Percentiles rank a stretch among this genome's conserved stretches.
phyloP scores from a whole-genome alignment of 805 yeast species.

The Osmozyma mogii region DNA sequence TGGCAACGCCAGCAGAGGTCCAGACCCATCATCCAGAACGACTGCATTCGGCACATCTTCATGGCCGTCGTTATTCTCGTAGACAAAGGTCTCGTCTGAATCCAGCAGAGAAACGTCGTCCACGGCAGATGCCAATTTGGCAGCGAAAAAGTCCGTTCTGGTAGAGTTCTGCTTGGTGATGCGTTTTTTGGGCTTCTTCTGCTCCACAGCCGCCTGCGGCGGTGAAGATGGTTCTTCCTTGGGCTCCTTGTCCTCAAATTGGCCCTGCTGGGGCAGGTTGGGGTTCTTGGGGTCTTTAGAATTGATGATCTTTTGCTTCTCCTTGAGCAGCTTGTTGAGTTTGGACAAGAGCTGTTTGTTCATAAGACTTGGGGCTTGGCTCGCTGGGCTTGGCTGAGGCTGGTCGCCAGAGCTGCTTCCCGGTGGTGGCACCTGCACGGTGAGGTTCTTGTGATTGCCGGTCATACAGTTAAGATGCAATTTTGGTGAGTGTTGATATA shows the following conservation, averaged over 20 bases:
- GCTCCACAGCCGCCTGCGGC: slow-evolving; percentile 4
- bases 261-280: slow-evolving; percentile 23
- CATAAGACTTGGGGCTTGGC: slow-evolving; percentile 5
- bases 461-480: too few relatives aligned
- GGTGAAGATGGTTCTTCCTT: too few relatives aligned
- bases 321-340: slow-evolving; percentile 35
- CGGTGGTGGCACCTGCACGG: too few relatives aligned
- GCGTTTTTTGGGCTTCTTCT: slow-evolving; percentile 18
- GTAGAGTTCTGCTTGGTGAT: slow-evolving; percentile 49
- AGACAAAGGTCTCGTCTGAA: slow-evolving; percentile 93
- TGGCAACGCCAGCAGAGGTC: too few relatives aligned
- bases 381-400: too few relatives aligned
- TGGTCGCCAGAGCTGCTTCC: too few relatives aligned
- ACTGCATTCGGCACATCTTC: too few relatives aligned
- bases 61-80: slow-evolving; percentile 50
- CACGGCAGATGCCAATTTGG: slow-evolving; percentile 88
- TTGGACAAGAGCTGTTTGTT: slow-evolving; percentile 28
- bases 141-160: slow-evolving; percentile 90
- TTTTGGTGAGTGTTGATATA: too few relatives aligned
- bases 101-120: slow-evolving; percentile 84
- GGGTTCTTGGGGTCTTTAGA: slow-evolving; percentile 30
- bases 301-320: slow-evolving; percentile 33
- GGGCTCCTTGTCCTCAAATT: too few relatives aligned
- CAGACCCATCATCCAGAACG: too few relatives aligned
- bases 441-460: too few relatives aligned